A percentile compares a stretch with the other conserved stretches of the same genome.
Conservation (phyloP, 192 early-diverging fungal species). For the Lunasporangiospora selenospora region DNA sequence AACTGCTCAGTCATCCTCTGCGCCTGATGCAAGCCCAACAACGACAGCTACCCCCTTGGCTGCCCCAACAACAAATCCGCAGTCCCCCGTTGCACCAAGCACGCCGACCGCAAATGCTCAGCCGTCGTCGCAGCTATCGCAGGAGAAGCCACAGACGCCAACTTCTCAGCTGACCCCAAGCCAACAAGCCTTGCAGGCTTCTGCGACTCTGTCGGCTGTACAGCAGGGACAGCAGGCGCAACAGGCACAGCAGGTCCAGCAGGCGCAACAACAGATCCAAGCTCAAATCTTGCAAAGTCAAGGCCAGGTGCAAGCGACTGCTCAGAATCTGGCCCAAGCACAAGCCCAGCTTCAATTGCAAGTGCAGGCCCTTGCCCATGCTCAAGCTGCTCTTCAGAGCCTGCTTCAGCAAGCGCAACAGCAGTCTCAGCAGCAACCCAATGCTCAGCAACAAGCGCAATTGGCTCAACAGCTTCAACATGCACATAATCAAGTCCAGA, state of each 20-base stretch:
- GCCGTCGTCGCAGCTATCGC: too few relatives aligned
- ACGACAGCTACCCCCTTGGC: conserved; percentile 13
- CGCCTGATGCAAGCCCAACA: conserved; percentile 15
- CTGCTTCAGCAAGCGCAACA: conserved; percentile 29
- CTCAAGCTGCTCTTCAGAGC: conserved; percentile 48
- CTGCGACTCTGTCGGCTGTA: background rate
- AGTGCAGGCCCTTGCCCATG: conserved; percentile 17
- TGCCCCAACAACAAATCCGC: conserved; percentile 7
- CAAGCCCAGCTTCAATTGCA: conserved; percentile 33
- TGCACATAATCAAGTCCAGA: conserved; percentile 56
- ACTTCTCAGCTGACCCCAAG: conserved; percentile 9
- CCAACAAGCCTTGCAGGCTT: conserved; percentile 1
- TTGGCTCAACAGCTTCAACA: too few relatives aligned
- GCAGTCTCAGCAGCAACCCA: conserved; percentile 14
- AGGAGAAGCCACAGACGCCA: conserved; percentile 22
- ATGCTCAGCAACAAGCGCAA: conserved; percentile 36
- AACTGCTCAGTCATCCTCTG: conserved; percentile 19
- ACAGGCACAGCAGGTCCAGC: conserved; percentile 6
- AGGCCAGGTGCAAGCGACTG: conserved; percentile 34
- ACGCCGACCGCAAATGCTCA: background rate
- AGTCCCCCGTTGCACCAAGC: conserved; percentile 14
- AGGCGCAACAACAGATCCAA: conserved; percentile 13
- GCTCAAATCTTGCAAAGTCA: conserved; percentile 23
- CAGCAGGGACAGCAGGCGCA: conserved; percentile 17
- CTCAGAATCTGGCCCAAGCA: conserved; percentile 29